Percentiles rank a stretch among this genome's conserved stretches.
phyloP scores from a whole-genome alignment of 148 eudicot genomes.

The Rheum nobile region DNA sequence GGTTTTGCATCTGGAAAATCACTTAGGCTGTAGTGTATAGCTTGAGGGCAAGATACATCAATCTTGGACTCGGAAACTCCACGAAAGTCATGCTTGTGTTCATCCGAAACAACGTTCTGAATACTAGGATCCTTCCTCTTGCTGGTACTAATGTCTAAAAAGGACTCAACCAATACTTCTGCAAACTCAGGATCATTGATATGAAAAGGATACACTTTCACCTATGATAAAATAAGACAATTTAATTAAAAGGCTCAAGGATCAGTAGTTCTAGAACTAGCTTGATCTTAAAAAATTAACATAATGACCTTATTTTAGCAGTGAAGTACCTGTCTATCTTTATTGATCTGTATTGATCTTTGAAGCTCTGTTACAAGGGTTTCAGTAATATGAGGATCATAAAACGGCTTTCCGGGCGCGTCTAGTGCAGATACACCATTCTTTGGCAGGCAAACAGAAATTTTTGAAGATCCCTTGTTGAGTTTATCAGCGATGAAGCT shows the following conservation, averaged over 20 bases:
- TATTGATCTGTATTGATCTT: constrained; percentile 47
- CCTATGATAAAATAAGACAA: constrained; percentile 24
- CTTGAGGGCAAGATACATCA: constrained; percentile 14
- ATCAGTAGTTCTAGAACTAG: background rate
- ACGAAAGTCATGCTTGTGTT: constrained; percentile 20
- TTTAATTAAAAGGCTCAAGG: background rate
- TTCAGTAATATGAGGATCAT: constrained; percentile 78
- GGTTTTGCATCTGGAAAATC: constrained; percentile 82
- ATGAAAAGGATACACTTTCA: constrained; percentile 56
- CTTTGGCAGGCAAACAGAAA: constrained; percentile 78
- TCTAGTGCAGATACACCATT: constrained; percentile 92
- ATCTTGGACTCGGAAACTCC: constrained; percentile 21
- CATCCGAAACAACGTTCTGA: constrained; percentile 17
- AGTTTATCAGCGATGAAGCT: constrained; percentile 74
- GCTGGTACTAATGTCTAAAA: constrained; percentile 46
- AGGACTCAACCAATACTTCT: constrained; percentile 66
- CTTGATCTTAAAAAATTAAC: no score
- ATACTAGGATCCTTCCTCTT: constrained; percentile 13
- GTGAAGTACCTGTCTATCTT: constrained; percentile 48
- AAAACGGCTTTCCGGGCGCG: constrained; percentile 71
- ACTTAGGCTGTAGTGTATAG: constrained; percentile 42
- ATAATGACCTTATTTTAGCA: constrained; percentile 8
- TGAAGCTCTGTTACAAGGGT: constrained; percentile 58
- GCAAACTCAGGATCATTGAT: constrained; percentile 91
- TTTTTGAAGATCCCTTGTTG: constrained; percentile 67